Percentiles rank a stretch among this genome's conserved stretches.
These are phyloP conservation scores for Lachancea nothofagi DNA, from an alignment of 805 yeast genomes.

Conservation along the genomic window DNA sequence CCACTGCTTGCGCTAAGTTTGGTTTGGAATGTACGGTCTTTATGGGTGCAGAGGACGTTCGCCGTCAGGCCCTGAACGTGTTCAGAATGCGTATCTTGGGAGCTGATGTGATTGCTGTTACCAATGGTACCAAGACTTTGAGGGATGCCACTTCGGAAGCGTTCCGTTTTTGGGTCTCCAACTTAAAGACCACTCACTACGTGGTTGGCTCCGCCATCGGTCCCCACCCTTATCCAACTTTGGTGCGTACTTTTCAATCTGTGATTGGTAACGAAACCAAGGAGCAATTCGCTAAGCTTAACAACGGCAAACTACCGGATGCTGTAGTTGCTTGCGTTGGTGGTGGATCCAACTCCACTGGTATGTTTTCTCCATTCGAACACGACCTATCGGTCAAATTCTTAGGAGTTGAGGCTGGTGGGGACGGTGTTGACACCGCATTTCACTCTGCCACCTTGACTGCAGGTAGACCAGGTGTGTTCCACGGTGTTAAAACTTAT, in stretches of 20 bases:
- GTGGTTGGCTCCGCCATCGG: conserved; percentile 98
- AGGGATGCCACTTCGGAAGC: conserved; percentile 99
- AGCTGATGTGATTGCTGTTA: conserved; percentile 90
- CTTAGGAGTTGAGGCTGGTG: conserved; percentile 98
- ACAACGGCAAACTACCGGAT: conserved; percentile 81
- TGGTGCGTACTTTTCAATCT: conserved; percentile 96
- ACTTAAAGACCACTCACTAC: conserved; percentile 81
- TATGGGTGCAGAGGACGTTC: conserved; percentile 99
- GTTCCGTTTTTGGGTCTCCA: conserved; percentile 89
- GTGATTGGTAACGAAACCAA: conserved; percentile 94
- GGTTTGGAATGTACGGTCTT: conserved; percentile 91
- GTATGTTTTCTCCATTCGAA: conserved; percentile 93
- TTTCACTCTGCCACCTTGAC: conserved; percentile 91
- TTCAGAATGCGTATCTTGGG: conserved; percentile 96
- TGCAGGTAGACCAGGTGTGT: conserved; percentile 94
- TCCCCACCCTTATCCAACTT: conserved; percentile 97
- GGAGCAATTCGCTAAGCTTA: conserved; percentile 76
- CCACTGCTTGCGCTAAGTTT: conserved; percentile 87
- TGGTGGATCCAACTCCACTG: conserved; percentile 96
- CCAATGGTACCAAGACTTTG: conserved; percentile 90
- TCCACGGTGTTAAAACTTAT: conserved; percentile 95
- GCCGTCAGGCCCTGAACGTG: conserved; percentile 96
- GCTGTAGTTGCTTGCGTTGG: conserved; percentile 98
- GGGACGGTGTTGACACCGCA: conserved; percentile 88
- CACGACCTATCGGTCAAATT: conserved; percentile 70